These are phyloP conservation scores for Amoebophrya sp. DNA, from an alignment of 169 alveolate species.

Conservation along the genomic window DNA sequence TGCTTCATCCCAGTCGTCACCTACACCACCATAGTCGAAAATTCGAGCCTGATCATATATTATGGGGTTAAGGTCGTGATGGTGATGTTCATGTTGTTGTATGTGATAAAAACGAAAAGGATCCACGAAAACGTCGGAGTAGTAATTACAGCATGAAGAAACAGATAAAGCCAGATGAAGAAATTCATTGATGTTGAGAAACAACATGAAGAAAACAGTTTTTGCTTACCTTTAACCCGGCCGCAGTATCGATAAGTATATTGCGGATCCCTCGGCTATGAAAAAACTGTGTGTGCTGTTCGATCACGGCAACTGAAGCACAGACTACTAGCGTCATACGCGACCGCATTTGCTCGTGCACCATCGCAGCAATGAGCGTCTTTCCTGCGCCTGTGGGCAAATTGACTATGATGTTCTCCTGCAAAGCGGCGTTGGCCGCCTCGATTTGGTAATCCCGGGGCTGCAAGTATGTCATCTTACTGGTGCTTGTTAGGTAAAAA, in stretches of 20 bases:
- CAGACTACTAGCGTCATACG: not conserved
- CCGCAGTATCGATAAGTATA: not conserved
- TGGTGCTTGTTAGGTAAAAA: no score
- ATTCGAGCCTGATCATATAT: no score
- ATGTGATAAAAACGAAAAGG: no score
- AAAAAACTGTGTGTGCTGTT: not conserved
- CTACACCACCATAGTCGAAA: not conserved
- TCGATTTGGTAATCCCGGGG: constrained; percentile 33
- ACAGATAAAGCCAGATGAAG: no score
- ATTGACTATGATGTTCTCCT: constrained; percentile 34
- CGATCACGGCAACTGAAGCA: not conserved
- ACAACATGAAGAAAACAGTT: no score
- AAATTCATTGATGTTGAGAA: no score
- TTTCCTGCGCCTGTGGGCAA: constrained; percentile 43
- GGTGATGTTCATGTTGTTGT: no score
- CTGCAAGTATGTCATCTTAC: not conserved
- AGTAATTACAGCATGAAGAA: no score
- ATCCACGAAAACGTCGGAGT: no score
- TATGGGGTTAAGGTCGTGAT: no score
- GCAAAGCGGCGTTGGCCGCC: constrained; percentile 18
- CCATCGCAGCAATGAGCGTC: constrained; percentile 32
- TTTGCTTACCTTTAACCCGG: not conserved
- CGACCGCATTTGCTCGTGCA: not conserved
- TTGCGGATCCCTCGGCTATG: not conserved
- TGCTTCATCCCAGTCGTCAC: not conserved